phyloP scores from a whole-genome alignment of 1,284 basidiomycete species.

The Pseudozyma sp. region DNA sequence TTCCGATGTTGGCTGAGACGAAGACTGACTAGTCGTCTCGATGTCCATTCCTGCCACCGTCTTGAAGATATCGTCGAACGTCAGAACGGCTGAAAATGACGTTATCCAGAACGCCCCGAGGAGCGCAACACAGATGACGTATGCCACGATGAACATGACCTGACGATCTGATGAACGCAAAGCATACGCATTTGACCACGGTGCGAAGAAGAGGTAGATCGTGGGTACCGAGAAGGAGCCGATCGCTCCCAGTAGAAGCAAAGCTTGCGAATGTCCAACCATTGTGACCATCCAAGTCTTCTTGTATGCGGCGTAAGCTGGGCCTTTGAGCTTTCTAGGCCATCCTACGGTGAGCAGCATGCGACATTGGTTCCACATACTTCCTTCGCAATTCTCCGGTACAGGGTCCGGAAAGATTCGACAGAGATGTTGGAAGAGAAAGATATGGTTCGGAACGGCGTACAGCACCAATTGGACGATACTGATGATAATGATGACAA shows the following conservation, averaged over 20 bases:
- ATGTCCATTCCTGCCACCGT: conserved; percentile 10
- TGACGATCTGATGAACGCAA: conserved; percentile 6
- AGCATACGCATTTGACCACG: neutral
- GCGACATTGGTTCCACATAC: neutral
- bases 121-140: conserved; percentile 12
- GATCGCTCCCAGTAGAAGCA: neutral
- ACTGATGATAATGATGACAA: conserved; percentile 4
- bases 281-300: conserved; percentile 21
- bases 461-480: conserved; percentile 7
- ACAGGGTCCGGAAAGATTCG: conserved; percentile 17
- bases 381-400: neutral
- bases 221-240: neutral
- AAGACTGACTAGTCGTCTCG: conserved; percentile 2
- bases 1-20: neutral
- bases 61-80: conserved; percentile 24
- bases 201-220: conserved; percentile 8
- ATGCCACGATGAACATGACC: conserved; percentile 18
- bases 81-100: conserved; percentile 9
- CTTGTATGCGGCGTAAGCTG: conserved; percentile 9
- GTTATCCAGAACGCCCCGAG: conserved; percentile 7
- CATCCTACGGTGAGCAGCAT: conserved; percentile 3
- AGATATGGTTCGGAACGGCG: conserved; percentile 26
- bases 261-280: conserved; percentile 1
- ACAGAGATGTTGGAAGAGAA: conserved; percentile 17
- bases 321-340: conserved; percentile 3